Base-by-base conservation (phyloP, 2,329 filamentous ascomycete genomes). In the Cladorrhinum sp. region DNA sequence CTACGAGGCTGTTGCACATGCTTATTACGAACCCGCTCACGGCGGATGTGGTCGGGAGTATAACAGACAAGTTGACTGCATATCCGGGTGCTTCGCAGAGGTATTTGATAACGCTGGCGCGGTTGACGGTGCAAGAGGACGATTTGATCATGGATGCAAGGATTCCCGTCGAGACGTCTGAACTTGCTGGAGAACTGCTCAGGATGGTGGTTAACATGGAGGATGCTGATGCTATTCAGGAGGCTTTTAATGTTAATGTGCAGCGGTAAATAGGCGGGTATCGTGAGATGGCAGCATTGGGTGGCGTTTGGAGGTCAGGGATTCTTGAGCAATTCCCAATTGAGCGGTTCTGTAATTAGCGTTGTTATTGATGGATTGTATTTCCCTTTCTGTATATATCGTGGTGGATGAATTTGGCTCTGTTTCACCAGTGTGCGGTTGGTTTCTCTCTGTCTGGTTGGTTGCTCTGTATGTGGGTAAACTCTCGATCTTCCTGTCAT, bases 171-270 rank as follows among this genome's bases (percentile, higher is more conserved):
- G 90, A 91, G 65, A 91, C 92, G 1, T 85, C 89, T 1, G 90
- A 94, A 65, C 86, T 88, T 74, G 94, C 95, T 2, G 88, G 94
- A 67, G 86, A 90, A 69, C 79, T 99, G 64, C 74, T 98, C 42
- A 92, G 96, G 72, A 80, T 91, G 63, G 85, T 86, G 2, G 85
- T 96, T 21, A 95, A 90, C 57, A 89, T 92, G 0, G 90, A 96
- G 46, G 81, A 84, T 59, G 81, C 81, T 1, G 77, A 81, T 59
- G 76, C 73, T 16, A 63, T 78, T 14, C 70, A 73, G 5, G 70
- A 70, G 49, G 73, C 75, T 18, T 78, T 78, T 68, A 74, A 71
- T 20, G 61, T 64, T 50, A 7, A 14, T n/a, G 14, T 42, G 16
- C n/a, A 46, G 42, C n/a, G 18, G 14, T 14, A 42, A 16, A 46